Percentiles rank a stretch among this genome's conserved stretches.
phyloP scores from a whole-genome alignment of 2,329 filamentous ascomycete genomes.

The Xylariaceae sp. region DNA sequence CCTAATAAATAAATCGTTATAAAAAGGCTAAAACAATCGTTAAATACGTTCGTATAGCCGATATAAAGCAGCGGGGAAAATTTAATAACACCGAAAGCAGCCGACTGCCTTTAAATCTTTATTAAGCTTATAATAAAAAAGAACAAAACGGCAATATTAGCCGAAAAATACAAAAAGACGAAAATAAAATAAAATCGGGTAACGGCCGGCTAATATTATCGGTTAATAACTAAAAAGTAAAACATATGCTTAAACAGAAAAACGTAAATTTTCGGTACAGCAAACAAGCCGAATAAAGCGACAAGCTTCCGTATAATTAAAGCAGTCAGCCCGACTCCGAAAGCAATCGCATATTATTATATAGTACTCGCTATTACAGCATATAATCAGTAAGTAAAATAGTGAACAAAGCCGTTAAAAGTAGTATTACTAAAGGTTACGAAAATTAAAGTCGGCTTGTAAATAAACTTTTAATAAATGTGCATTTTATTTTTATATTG shows the following conservation, averaged over 20 bases:
- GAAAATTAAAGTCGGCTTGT: no score
- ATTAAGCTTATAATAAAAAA: not conserved
- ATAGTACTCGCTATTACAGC: not conserved
- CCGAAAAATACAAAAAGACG: not conserved
- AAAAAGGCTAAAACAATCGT: not conserved
- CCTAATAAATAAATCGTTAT: not conserved
- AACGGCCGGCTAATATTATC: not conserved
- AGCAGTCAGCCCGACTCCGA: not conserved
- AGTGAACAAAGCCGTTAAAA: no score
- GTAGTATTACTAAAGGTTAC: no score
- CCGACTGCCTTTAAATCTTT: not conserved
- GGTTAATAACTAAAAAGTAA: conserved; percentile 1
- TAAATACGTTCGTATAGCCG: not conserved
- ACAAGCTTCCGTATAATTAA: not conserved
- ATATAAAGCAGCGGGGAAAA: not conserved
- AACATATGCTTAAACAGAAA: not conserved
- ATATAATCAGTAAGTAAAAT: no score
- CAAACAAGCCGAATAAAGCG: not conserved
- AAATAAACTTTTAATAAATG: no score
- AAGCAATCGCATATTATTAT: not conserved
- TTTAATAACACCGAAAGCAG: not conserved
- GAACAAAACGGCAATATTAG: not conserved
- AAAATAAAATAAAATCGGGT: not conserved
- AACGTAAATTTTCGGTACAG: not conserved
- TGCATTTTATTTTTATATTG: no score